Conservation (phyloP, 495 filamentous ascomycete genomes). For the Bacidia rubella region DNA sequence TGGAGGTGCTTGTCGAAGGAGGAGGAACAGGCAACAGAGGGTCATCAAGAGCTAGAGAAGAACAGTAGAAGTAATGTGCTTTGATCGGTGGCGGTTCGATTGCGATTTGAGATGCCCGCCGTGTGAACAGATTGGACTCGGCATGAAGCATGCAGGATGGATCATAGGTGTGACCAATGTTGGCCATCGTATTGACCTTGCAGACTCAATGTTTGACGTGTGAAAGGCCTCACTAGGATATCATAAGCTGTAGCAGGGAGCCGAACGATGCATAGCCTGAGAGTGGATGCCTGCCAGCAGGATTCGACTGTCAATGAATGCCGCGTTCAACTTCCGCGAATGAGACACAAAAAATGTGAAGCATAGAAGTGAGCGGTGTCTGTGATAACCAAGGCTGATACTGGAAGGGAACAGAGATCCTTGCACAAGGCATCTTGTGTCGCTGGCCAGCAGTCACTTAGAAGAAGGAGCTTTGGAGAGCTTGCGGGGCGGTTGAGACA, state of each 20-base stretch:
- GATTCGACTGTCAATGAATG: background rate
- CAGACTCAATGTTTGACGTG: background rate
- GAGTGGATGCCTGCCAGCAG: background rate
- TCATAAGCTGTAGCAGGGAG: no score
- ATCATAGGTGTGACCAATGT: constrained; percentile 39
- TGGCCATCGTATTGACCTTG: constrained; percentile 1
- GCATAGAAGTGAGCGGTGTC: background rate
- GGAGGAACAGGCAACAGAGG: constrained; percentile 57
- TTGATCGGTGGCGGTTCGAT: constrained; percentile 33
- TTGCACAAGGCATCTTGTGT: background rate
- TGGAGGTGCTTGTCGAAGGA: constrained; percentile 35
- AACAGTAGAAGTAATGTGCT: constrained; percentile 73
- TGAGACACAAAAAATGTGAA: background rate
- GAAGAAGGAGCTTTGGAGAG: no score
- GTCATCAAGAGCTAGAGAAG: constrained; percentile 66
- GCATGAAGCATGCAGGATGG: constrained; percentile 35
- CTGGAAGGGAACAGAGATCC: background rate
- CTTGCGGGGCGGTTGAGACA: no score
- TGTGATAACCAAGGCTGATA: background rate
- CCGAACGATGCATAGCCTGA: background rate
- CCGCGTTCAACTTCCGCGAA: background rate
- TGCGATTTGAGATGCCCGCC: constrained; percentile 22
- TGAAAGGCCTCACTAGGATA: background rate
- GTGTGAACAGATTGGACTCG: constrained; percentile 24
- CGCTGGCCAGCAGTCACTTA: no score